Conservation (phyloP, 225 moss, liverwort and hornwort species). For the Rhytidiadelphus loreus region DNA sequence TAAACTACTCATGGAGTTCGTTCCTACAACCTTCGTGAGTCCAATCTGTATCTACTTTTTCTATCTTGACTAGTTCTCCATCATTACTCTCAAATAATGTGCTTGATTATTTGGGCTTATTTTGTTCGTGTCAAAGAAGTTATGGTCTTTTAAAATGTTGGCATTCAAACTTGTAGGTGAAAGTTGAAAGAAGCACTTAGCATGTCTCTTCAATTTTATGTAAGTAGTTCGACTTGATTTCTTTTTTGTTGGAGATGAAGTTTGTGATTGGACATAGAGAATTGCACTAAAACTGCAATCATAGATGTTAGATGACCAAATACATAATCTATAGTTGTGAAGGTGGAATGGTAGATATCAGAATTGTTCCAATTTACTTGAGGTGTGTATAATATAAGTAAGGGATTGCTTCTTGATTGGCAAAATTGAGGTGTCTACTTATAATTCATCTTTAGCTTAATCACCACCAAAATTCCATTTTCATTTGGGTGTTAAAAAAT, state of each 20-base stretch:
- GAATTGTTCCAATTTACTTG: neutral
- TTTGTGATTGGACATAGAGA: neutral
- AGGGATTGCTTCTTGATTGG: neutral
- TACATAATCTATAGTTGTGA: fast-evolving
- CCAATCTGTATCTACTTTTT: no score
- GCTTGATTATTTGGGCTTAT: no score
- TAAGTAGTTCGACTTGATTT: neutral
- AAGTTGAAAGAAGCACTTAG: no score
- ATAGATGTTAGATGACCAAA: neutral
- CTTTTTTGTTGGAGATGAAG: neutral
- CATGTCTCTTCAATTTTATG: neutral
- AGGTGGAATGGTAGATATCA: neutral
- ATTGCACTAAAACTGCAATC: neutral
- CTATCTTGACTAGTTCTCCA: no score
- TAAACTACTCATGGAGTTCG: no score
- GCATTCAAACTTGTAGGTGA: fast-evolving
- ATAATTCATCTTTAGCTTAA: fast-evolving
- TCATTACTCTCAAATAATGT: no score
- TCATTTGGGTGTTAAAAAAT: neutral
- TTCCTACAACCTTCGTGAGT: no score
- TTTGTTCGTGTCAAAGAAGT: no score
- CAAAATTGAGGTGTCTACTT: neutral
- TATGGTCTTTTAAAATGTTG: no score
- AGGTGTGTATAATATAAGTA: neutral
- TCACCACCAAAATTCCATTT: neutral